These are phyloP conservation scores for Raddia guianensis DNA, from an alignment of 176 grass and related monocot genomes.

Conservation along the genomic window DNA sequence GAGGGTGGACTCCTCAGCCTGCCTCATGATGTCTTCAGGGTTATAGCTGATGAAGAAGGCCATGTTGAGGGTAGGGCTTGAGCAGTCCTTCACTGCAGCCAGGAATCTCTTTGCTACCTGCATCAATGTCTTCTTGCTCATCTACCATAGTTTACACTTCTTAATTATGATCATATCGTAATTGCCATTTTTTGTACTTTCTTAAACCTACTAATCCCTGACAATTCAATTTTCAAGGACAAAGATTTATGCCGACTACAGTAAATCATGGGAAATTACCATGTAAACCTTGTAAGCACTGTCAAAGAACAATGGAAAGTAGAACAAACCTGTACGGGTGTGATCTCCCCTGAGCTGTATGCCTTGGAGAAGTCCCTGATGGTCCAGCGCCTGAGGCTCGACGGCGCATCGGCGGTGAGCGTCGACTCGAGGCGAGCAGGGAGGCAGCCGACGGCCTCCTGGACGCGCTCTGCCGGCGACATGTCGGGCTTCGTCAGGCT, in stretches of 20 bases:
- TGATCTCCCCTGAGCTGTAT: constrained; percentile 72
- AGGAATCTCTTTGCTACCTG: constrained; percentile 82
- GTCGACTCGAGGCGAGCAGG: constrained; percentile 49
- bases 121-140: constrained; percentile 6
- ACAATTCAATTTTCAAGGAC: background rate
- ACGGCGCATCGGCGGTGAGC: background rate
- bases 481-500: constrained; percentile 58
- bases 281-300: background rate
- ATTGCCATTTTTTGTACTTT: background rate
- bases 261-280: constrained; percentile 17
- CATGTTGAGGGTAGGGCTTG: constrained; percentile 56
- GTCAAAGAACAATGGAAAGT: background rate
- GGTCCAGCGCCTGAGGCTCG: constrained; percentile 63
- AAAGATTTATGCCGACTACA: background rate
- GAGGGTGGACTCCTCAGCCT: constrained; percentile 70
- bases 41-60: constrained; percentile 86
- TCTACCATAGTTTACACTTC: background rate
- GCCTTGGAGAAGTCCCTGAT: constrained; percentile 71
- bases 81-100: constrained; percentile 55
- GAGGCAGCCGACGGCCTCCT: constrained; percentile 68
- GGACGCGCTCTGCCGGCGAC: constrained; percentile 59
- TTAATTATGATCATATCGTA: background rate
- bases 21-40: constrained; percentile 62
- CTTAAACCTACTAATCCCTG: background rate
- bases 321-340: constrained; percentile 67